These are phyloP conservation scores for Luvunga scandens DNA, from an alignment of 345 rosid genomes.

Conservation along the genomic window DNA sequence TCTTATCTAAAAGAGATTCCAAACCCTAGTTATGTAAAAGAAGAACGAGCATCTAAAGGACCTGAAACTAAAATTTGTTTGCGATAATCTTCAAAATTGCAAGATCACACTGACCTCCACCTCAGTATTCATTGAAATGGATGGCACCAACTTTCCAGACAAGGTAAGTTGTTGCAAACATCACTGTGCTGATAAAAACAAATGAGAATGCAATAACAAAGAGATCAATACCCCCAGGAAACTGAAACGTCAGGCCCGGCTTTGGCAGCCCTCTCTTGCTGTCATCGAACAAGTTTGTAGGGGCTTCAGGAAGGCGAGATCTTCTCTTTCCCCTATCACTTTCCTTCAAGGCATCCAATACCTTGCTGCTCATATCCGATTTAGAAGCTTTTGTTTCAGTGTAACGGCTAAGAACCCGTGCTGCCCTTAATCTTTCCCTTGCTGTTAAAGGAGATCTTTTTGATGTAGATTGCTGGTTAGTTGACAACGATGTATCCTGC, in stretches of 20 bases:
- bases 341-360: slow-evolving; percentile 68
- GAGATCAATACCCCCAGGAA: slow-evolving; percentile 77
- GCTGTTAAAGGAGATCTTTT: slow-evolving; percentile 70
- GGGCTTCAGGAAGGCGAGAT: slow-evolving; percentile 84
- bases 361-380: slow-evolving; percentile 66
- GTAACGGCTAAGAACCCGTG: slow-evolving; percentile 67
- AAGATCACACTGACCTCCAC: slow-evolving; percentile 13
- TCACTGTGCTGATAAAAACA: slow-evolving; percentile 77
- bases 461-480: slow-evolving; percentile 12
- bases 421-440: slow-evolving; percentile 81
- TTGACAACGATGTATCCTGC: slow-evolving; percentile 1
- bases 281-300: slow-evolving; percentile 82
- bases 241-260: slow-evolving; percentile 64
- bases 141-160: slow-evolving; percentile 95
- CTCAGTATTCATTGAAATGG: slow-evolving; percentile 71
- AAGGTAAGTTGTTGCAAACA: slow-evolving; percentile 81
- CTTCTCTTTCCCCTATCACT: slow-evolving; percentile 71
- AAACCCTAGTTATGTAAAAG: slow-evolving; percentile 5
- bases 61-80: slow-evolving; percentile 10
- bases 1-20: background rate
- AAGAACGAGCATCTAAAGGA: background rate
- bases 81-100: slow-evolving; percentile 8
- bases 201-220: slow-evolving; percentile 63
- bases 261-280: slow-evolving; percentile 84
- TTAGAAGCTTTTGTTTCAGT: slow-evolving; percentile 54